Evolutionary conservation across 2,329 filamentous ascomycete species (phyloP), one percentile per base, ranked within the genome.

Genomic region (Sodiomyces alkalinus): DNA sequence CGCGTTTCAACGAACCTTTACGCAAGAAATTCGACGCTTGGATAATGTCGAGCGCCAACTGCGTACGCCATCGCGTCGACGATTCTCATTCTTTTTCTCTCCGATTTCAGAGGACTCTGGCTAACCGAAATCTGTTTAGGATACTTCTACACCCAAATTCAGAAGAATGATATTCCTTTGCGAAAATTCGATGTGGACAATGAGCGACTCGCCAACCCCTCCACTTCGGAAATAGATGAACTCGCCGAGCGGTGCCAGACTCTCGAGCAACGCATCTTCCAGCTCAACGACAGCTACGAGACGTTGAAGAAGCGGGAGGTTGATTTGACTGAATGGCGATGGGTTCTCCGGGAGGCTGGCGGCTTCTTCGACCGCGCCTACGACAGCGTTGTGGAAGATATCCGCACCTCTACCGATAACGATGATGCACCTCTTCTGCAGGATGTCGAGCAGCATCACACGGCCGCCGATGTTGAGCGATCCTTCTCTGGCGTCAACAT

Each of bases 401-500:
- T 98, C 42, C 74, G 90, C 33, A 79, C 83, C 33, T 94, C 86
- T 19, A 77, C 80, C 38, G 80, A 86, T 41, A 76, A 87, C 34
- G 86, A 92, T 48, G 86, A 96, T 55, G 90, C 90, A 35, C 90
- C 92, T 22, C 68, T 98, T 25, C 74, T 98, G 31, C 80, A 80
- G 40, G 90, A 98, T 48, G 71, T 96, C 29, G 90, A 98, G 54
- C 81, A 93, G 49, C 75, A 86, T 48, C 65, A 63, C 35, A 53
- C 62, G 31, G 66, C 66, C 30, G 59, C 71, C 28, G 80, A 82
- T 34, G 77, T 65, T 20, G 82, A 90, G 47, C 74, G 80, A 39
- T 90, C 82, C 22, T 94, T 98, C 55, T 90, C 83, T 5, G 83
- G 85, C 37, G 92, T 96, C 81, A 94, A 96, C 58, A 98, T 98